phyloP scores from a whole-genome alignment of 2,329 filamentous ascomycete genomes.

The Fusarium chlamydosporum region DNA sequence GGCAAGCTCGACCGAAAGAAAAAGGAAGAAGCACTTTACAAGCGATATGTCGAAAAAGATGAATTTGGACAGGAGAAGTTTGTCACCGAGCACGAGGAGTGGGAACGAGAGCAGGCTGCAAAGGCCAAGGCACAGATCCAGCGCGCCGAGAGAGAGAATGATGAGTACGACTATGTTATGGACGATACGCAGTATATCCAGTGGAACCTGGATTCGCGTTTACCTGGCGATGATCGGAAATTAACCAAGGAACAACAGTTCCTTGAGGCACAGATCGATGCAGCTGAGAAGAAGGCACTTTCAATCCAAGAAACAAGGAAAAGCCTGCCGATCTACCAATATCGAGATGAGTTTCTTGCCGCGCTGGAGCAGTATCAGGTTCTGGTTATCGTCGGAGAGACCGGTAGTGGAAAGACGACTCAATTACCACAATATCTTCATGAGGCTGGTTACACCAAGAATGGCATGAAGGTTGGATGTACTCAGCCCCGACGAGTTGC shows the following conservation, averaged over 20 bases:
- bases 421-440: slow-evolving; percentile 94
- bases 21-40: slow-evolving; percentile 91
- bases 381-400: slow-evolving; percentile 93
- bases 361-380: slow-evolving; percentile 89
- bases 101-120: slow-evolving; percentile 89
- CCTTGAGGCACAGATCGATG: slow-evolving; percentile 85
- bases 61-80: slow-evolving; percentile 90
- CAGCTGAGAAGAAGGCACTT: slow-evolving; percentile 87
- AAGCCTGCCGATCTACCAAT: slow-evolving; percentile 89
- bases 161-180: slow-evolving; percentile 93
- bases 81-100: slow-evolving; percentile 94
- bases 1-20: slow-evolving; percentile 88
- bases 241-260: slow-evolving; percentile 84
- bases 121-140: slow-evolving; percentile 91
- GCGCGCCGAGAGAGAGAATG: slow-evolving; percentile 79
- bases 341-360: slow-evolving; percentile 86
- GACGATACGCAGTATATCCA: slow-evolving; percentile 91
- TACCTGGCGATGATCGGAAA: slow-evolving; percentile 78
- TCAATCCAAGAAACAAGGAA: slow-evolving; percentile 94
- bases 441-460: slow-evolving; percentile 89
- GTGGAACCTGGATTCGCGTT: slow-evolving; percentile 81
- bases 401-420: slow-evolving; percentile 95
- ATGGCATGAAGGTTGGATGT: slow-evolving; percentile 87
- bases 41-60: slow-evolving; percentile 88
- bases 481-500: slow-evolving; percentile 96